These are phyloP conservation scores for Articulospora tetracladia DNA, from an alignment of 495 filamentous ascomycete genomes.

Conservation along the genomic window DNA sequence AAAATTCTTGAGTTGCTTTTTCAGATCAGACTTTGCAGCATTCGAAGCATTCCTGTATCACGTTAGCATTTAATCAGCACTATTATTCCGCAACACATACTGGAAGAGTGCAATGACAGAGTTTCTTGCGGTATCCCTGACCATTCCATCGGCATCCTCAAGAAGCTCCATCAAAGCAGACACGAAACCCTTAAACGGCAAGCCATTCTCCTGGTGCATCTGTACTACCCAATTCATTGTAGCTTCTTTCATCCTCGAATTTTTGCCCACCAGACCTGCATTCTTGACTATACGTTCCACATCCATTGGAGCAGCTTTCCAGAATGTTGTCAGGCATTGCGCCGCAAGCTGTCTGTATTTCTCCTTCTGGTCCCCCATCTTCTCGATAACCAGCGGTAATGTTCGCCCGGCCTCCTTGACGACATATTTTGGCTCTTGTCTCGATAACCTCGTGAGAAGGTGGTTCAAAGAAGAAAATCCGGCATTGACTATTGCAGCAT, in stretches of 20 bases:
- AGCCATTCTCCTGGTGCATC: constrained; percentile 72
- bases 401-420: constrained; percentile 60
- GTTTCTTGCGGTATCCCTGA: constrained; percentile 77
- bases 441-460: constrained; percentile 73
- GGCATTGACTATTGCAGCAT: constrained; percentile 62
- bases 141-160: constrained; percentile 83
- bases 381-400: constrained; percentile 73
- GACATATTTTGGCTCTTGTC: constrained; percentile 72
- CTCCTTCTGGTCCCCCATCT: constrained; percentile 85
- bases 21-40: constrained; percentile 81
- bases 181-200: constrained; percentile 80
- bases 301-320: constrained; percentile 60
- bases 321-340: constrained; percentile 71
- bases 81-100: constrained; percentile 38
- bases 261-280: constrained; percentile 71
- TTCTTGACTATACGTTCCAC: constrained; percentile 80
- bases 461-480: constrained; percentile 85
- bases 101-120: constrained; percentile 81
- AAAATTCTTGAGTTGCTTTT: constrained; percentile 71
- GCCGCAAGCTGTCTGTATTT: constrained; percentile 67
- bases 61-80: constrained; percentile 4
- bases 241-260: constrained; percentile 75
- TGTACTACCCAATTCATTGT: constrained; percentile 83
- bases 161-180: constrained; percentile 77
- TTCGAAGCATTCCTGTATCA: constrained; percentile 65